These are phyloP conservation scores for Claviceps sp. DNA, from an alignment of 2,329 filamentous ascomycete species.

Conservation along the genomic window DNA sequence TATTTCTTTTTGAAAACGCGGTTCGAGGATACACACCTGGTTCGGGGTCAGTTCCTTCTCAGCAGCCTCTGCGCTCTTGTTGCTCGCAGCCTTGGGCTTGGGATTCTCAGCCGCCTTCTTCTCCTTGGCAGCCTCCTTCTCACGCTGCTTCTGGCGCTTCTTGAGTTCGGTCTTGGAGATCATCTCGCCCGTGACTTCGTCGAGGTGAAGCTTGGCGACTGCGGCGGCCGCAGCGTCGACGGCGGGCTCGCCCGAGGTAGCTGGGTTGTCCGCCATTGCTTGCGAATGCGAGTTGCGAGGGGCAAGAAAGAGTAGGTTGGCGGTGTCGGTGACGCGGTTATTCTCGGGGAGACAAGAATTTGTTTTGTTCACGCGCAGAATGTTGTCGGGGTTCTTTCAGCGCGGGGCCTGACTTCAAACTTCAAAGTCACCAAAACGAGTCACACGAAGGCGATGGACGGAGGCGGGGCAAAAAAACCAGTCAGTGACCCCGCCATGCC, in stretches of 20 bases:
- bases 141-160: conserved; percentile 85
- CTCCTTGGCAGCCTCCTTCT: conserved; percentile 78
- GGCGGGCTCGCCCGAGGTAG: conserved; percentile 21
- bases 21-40: conserved; percentile 22
- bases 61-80: conserved; percentile 45
- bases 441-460: too few relatives aligned
- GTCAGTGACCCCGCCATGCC: too few relatives aligned
- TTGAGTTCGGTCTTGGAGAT: conserved; percentile 81
- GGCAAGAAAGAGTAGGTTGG: not conserved
- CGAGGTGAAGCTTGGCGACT: conserved; percentile 65
- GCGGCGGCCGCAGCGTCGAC: conserved; percentile 40
- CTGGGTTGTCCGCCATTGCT: conserved; percentile 21
- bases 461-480: too few relatives aligned
- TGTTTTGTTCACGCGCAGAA: too few relatives aligned
- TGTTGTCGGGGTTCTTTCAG: too few relatives aligned
- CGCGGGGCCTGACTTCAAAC: too few relatives aligned
- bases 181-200: conserved; percentile 86
- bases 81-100: conserved; percentile 41
- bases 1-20: not conserved
- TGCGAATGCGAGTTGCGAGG: not conserved
- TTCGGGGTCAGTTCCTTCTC: conserved; percentile 45
- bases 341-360: too few relatives aligned
- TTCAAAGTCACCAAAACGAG: too few relatives aligned
- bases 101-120: conserved; percentile 68
- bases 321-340: too few relatives aligned